phyloP scores from a whole-genome alignment of 345 rosid species.

The Melastoma malabathricum region DNA sequence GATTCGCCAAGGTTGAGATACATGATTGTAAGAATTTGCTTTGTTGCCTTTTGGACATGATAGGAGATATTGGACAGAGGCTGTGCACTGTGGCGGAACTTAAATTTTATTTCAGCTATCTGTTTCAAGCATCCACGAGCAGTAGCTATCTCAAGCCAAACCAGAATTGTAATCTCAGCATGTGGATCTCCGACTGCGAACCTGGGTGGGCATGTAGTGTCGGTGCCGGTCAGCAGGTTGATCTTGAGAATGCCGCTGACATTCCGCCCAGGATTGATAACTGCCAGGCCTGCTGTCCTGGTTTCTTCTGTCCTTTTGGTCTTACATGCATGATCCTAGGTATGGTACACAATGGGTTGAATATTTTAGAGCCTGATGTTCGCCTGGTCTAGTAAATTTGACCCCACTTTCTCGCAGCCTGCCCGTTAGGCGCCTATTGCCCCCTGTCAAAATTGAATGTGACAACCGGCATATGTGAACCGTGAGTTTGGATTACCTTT shows the following conservation, averaged over 20 bases:
- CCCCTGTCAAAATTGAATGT: slow-evolving; percentile 40
- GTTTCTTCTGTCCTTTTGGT: slow-evolving; percentile 87
- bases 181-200: slow-evolving; percentile 88
- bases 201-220: slow-evolving; percentile 92
- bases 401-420: slow-evolving; percentile 28
- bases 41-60: slow-evolving; percentile 7
- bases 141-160: slow-evolving; percentile 41
- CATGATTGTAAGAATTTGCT: no score
- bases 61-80: slow-evolving; percentile 39
- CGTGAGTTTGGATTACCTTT: slow-evolving; percentile 30
- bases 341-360: background rate
- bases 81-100: slow-evolving; percentile 75
- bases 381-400: slow-evolving; percentile 9
- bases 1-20: no score
- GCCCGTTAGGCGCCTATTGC: slow-evolving; percentile 58
- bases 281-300: slow-evolving; percentile 81
- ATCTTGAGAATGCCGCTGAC: slow-evolving; percentile 32
- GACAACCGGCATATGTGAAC: slow-evolving; percentile 46
- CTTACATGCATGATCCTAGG: slow-evolving; percentile 96
- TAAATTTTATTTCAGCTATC: slow-evolving; percentile 49
- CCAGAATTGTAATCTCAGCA: slow-evolving; percentile 64
- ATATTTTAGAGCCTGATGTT: no score
- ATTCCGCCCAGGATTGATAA: slow-evolving; percentile 48
- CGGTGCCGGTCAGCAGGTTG: slow-evolving; percentile 26
- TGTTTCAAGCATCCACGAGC: slow-evolving; percentile 23